Base-by-base conservation (phyloP, 257 asterid genomes). In the Penstemon davidsonii region DNA sequence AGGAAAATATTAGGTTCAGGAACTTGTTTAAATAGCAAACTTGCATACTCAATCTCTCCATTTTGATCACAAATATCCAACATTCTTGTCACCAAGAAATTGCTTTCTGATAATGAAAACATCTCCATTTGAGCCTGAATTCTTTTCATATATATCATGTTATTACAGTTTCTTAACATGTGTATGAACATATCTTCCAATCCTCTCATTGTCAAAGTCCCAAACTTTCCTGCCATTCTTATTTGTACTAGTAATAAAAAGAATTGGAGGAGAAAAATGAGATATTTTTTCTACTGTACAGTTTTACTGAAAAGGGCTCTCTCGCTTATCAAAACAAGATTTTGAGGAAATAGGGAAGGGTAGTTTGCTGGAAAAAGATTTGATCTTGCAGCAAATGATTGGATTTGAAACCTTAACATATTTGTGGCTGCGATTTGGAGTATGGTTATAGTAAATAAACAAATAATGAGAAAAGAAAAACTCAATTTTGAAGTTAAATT, bases 11-110 rank as follows among this genome's bases (percentile, higher is more conserved):
- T 85, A 11, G 90, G 95, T 54, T 83, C 82, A 33, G 42, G 25
- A 57, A 89, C 86, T 61, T 75, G 83, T 50, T 55, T 72, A 63
- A 91, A 91, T 7, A 91, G 76, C 79, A 68, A 71, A 47, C 69
- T 68, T 60, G 95, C 95, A 61, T 87, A 84, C 25, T 79, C 73
- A 18, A 78, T 81, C 41, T 81, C 87, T 19, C 88, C 90, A 40
- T 10, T 73, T 76, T 69, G 80, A 67, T 82, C 90, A 67, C 97
- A 91, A 47, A 84, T 76, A 53, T 91, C 87, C 73, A 91, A 51
- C 95, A 88, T 87, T 79, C 75, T 88, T 3, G 95, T 87, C n/a
- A 84, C 88, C 80, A 91, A 77, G 77, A 86, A 84, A 73, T 79
- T 91, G 88, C 95, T 87, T 44, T 82, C 90, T 5, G 82, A 40